These are phyloP conservation scores for Pholiota conissans DNA, from an alignment of 768 basidiomycete genomes.

Conservation along the genomic window DNA sequence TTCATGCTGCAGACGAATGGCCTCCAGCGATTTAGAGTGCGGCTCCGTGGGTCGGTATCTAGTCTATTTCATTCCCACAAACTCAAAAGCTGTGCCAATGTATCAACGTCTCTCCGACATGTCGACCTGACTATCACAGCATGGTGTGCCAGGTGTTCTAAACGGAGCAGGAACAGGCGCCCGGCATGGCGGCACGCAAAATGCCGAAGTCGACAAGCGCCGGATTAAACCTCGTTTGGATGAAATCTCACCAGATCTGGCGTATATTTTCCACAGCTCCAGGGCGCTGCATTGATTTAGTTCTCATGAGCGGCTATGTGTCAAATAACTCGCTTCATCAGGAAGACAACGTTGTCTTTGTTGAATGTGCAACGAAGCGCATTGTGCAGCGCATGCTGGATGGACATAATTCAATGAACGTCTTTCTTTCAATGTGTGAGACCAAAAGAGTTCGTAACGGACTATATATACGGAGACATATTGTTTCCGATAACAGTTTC, in stretches of 20 bases:
- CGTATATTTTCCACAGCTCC: background rate
- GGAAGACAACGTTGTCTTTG: background rate
- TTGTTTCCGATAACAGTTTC: background rate
- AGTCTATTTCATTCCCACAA: too few species aligned
- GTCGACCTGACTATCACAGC: background rate
- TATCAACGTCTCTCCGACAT: too few species aligned
- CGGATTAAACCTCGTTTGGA: background rate
- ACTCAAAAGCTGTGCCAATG: too few species aligned
- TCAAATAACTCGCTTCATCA: too few species aligned
- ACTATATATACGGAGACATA: background rate
- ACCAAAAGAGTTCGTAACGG: background rate
- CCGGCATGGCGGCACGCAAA: background rate
- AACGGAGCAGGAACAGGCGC: background rate
- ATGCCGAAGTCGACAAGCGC: background rate
- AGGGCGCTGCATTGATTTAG: background rate
- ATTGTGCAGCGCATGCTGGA: background rate
- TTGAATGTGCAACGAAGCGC: background rate
- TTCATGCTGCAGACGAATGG: too few species aligned
- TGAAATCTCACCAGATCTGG: background rate
- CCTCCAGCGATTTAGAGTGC: too few species aligned
- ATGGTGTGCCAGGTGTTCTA: background rate
- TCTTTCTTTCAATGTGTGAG: background rate
- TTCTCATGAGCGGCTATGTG: background rate
- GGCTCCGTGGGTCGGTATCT: too few species aligned
- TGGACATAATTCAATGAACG: background rate